phyloP scores from a whole-genome alignment of 1,284 basidiomycete species.

The Xanthoconium separans region DNA sequence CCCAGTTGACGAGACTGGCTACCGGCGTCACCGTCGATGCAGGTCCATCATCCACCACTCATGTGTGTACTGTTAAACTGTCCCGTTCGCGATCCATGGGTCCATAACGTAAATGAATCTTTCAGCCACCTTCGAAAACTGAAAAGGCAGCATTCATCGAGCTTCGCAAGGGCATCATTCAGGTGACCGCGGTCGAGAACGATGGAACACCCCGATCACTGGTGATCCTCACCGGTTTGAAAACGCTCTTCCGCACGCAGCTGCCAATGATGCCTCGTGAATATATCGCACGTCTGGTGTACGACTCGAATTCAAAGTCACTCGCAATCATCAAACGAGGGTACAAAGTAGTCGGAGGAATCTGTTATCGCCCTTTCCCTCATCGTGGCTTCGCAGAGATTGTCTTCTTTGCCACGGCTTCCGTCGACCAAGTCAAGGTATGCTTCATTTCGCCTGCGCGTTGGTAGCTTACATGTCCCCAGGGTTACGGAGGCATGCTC shows the following conservation, averaged over 20 bases:
- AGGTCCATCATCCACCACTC: constrained; percentile 45
- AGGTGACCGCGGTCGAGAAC: constrained; percentile 85
- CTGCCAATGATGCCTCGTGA: constrained; percentile 99
- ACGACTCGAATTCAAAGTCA: constrained; percentile 88
- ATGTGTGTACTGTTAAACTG: constrained; percentile 41
- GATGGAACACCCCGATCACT: constrained; percentile 75
- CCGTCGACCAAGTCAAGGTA: constrained; percentile 96
- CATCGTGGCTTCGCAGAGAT: constrained; percentile 97
- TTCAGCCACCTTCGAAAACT: constrained; percentile 50
- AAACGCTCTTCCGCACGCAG: constrained; percentile 97
- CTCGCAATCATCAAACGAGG: constrained; percentile 96
- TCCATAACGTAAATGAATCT: not conserved
- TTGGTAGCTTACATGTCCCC: constrained; percentile 3
- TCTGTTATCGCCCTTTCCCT: constrained; percentile 96
- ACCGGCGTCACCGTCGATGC: constrained; percentile 81
- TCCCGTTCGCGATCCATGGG: not conserved
- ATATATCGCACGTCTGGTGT: constrained; percentile 95
- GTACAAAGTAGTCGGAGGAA: constrained; percentile 95
- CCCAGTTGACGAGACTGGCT: constrained; percentile 67
- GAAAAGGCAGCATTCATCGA: constrained; percentile 85
- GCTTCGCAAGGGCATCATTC: constrained; percentile 81
- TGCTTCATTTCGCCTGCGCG: constrained; percentile 11
- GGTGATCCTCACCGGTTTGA: constrained; percentile 90
- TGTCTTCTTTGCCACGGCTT: constrained; percentile 97
- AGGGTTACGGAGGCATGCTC: constrained; percentile 98